Conservation (phyloP, 2,329 filamentous ascomycete species). For the Metarhizium sp. region DNA sequence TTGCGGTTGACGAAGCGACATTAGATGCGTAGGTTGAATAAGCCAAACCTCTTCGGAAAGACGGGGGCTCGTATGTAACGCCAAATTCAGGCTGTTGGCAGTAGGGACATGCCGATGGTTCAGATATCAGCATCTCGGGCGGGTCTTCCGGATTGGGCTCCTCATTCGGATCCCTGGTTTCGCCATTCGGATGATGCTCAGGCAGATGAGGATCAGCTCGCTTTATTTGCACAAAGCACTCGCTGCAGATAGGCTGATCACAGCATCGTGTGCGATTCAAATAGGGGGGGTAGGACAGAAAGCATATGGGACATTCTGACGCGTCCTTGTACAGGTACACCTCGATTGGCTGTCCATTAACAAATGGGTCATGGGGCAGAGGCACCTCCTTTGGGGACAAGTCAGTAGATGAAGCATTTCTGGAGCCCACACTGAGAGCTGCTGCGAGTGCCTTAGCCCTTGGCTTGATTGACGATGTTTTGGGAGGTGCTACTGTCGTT, state of each 20-base stretch:
- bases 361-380: slow-evolving; percentile 72
- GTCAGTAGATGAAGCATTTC: slow-evolving; percentile 63
- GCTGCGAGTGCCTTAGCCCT: slow-evolving; percentile 85
- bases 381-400: slow-evolving; percentile 68
- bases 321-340: slow-evolving; percentile 90
- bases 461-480: slow-evolving; percentile 61
- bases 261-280: slow-evolving; percentile 92
- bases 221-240: slow-evolving; percentile 99
- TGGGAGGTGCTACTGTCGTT: slow-evolving; percentile 22
- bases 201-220: slow-evolving; percentile 83
- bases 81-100: slow-evolving; percentile 93
- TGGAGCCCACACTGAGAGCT: slow-evolving; percentile 63
- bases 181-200: slow-evolving; percentile 56
- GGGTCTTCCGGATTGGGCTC: slow-evolving; percentile 36
- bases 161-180: slow-evolving; percentile 25
- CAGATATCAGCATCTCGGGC: slow-evolving; percentile 68
- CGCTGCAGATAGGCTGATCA: slow-evolving; percentile 92
- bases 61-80: slow-evolving; percentile 85
- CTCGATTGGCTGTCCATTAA: slow-evolving; percentile 91
- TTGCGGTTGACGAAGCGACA: slow-evolving; percentile 49
- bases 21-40: slow-evolving; percentile 45
- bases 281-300: slow-evolving; percentile 89
- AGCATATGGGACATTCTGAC: slow-evolving; percentile 89
- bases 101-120: slow-evolving; percentile 87
- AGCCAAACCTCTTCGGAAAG: slow-evolving; percentile 74